phyloP scores from a whole-genome alignment of 352 stramenopile species.

The Elongisporangium anandrum region DNA sequence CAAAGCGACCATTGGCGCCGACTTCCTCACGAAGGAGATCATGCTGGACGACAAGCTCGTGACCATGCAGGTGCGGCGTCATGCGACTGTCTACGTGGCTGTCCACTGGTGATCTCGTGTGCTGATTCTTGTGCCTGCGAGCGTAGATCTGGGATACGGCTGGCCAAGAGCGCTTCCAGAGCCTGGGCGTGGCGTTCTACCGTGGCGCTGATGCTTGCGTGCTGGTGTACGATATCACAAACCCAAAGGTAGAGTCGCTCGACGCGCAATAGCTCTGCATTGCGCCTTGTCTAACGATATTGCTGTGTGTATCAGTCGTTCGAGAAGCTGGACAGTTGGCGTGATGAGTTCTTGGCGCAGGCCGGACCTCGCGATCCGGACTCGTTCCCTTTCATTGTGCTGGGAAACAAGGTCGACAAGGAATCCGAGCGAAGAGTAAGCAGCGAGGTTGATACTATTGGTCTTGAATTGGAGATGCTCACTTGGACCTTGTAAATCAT shows the following conservation, averaged over 20 bases:
- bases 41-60: slow-evolving; percentile 95
- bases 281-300: background rate
- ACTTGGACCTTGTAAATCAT: slow-evolving; percentile 1
- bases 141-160: slow-evolving; percentile 99
- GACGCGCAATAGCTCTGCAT: background rate
- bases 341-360: slow-evolving; percentile 96
- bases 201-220: slow-evolving; percentile 97
- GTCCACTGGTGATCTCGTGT: background rate
- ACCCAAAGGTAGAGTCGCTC: slow-evolving; percentile 75
- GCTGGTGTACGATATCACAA: slow-evolving; percentile 99
- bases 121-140: background rate
- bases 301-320: slow-evolving; percentile 74
- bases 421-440: slow-evolving; percentile 73
- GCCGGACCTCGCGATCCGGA: slow-evolving; percentile 87
- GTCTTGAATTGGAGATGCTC: background rate
- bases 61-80: slow-evolving; percentile 83
- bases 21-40: slow-evolving; percentile 98
- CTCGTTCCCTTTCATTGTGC: slow-evolving; percentile 96
- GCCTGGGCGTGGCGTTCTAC: slow-evolving; percentile 98
- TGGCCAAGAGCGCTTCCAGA: slow-evolving; percentile 98
- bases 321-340: slow-evolving; percentile 97
- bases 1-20: slow-evolving; percentile 98
- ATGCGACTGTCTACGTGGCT: background rate
- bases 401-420: slow-evolving; percentile 99
- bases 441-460: slow-evolving; percentile 3